Evolutionary conservation across 768 basidiomycete genomes (phyloP), one percentile per base, ranked within the genome.

Genomic region (Pleurotus eryngii): DNA sequence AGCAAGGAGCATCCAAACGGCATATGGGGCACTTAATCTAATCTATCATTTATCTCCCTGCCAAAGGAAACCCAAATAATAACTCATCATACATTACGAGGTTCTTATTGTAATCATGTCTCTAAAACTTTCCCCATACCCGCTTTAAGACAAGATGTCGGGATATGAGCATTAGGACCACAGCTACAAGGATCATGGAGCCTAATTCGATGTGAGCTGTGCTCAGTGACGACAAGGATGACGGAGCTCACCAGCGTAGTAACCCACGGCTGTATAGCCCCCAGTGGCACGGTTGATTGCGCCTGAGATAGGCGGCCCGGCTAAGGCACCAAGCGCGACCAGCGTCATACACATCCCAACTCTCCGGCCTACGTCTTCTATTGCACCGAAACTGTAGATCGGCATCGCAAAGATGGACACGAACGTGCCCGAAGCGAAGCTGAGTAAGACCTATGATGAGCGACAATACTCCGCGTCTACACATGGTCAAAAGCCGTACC

Each of bases 241-340:
- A 38, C 22, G 15, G 39, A 24, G 67, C 67, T 15, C 35, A 77
- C 82, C 83, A 40, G 84, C 85, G 62, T 79, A 87, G 51, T 72
- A 73, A 1, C 85, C 85, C 7, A 84, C 82, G 2, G 64, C 73
- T 40, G 75, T 70, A 62, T 81, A 92, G 0, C 76, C 76, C 2
- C 77, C 79, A 1, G 84, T 81, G 0, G 77, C 73, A 0, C 65
- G 66, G 53, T 79, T 77, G 61, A 91, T 87, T 0, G 84, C 84
- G 0, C 89, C 89, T 6, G 87, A 87, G 58, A 90, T 86, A 0
- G 89, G 89, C 2, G 87, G 86, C 0, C 89, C 89, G 0, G 76
- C 77, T 3, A 90, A 72, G 0, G 85, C 85, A 6, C 86, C 87
- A 15, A 89, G 39, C 0, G 88, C 77, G 20, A 82, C 57, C 49